Evolutionary conservation across 176 grass and related monocot species (phyloP).

Genomic region (Avena atlantica): DNA sequence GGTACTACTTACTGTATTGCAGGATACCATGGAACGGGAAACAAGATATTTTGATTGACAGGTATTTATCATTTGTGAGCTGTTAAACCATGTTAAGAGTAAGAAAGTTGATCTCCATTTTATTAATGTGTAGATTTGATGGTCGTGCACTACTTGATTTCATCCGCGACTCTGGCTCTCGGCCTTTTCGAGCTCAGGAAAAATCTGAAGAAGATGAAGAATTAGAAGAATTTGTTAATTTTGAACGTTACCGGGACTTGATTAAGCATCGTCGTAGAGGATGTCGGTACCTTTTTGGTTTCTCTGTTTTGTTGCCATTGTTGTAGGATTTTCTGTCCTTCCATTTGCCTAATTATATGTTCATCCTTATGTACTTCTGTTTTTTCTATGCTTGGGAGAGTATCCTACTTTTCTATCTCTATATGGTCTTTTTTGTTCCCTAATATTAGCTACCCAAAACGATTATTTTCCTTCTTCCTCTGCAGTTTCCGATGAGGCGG

Average conservation of each 20-base stretch:
- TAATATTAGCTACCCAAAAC: conserved; percentile 11
- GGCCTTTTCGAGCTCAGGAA: conserved; percentile 66
- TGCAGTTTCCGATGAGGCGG: conserved; percentile 84
- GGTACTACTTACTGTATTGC: conserved; percentile 22
- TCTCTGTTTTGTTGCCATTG: conserved; percentile 49
- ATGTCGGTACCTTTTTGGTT: conserved; percentile 98
- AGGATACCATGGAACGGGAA: conserved; percentile 99
- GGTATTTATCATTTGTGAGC: conserved; percentile 49
- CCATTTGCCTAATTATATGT: conserved; percentile 1
- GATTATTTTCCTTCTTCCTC: conserved; percentile 20
- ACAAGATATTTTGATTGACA: conserved; percentile 95
- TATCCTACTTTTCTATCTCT: conserved; percentile 19
- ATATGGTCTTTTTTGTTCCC: background rate
- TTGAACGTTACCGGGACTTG: conserved; percentile 99
- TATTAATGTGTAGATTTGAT: conserved; percentile 82
- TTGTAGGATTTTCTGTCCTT: conserved; percentile 43
- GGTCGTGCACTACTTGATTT: conserved; percentile 97
- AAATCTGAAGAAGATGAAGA: conserved; percentile 97
- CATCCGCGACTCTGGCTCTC: conserved; percentile 75
- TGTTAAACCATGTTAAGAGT: conserved; percentile 26
- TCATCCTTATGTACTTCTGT: background rate
- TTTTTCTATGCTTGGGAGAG: background rate
- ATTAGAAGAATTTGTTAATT: conserved; percentile 99
- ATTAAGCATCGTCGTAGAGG: conserved; percentile 99
- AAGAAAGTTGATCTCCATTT: conserved; percentile 31